phyloP scores from a whole-genome alignment of 805 yeast genomes.

The Candida chauliodis region DNA sequence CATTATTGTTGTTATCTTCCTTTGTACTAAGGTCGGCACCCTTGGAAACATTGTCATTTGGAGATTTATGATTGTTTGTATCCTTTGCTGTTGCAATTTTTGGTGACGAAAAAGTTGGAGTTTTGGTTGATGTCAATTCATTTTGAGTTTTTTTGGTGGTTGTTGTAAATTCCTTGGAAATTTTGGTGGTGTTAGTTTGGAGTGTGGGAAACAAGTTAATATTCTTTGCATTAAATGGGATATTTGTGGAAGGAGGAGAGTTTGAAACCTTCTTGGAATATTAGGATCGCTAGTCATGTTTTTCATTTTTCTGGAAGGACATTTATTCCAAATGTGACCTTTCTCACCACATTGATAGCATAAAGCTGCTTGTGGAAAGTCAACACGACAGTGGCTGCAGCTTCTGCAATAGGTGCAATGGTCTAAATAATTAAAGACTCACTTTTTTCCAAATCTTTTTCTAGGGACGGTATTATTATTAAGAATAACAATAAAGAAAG shows the following conservation, averaged over 20 bases:
- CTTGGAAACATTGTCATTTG: too few relatives aligned
- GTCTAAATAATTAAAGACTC: neutral
- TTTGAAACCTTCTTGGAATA: neutral
- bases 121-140: too few relatives aligned
- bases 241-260: neutral
- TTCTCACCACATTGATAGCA: neutral
- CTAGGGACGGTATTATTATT: neutral
- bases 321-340: neutral
- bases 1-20: too few relatives aligned
- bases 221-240: neutral
- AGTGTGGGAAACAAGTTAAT: neutral
- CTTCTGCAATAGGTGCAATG: constrained; percentile 2
- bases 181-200: neutral
- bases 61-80: too few relatives aligned
- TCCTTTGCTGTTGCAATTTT: too few relatives aligned
- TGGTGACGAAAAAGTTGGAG: too few relatives aligned
- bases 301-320: neutral
- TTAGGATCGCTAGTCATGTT: neutral
- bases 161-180: neutral
- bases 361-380: neutral
- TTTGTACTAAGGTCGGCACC: too few relatives aligned
- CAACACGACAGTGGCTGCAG: neutral
- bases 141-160: neutral
- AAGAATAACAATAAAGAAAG: neutral
- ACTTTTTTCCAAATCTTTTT: constrained; percentile 1